These are phyloP conservation scores for Trichodelitschia bisporula DNA, from an alignment of 495 filamentous ascomycete species.

Conservation along the genomic window DNA sequence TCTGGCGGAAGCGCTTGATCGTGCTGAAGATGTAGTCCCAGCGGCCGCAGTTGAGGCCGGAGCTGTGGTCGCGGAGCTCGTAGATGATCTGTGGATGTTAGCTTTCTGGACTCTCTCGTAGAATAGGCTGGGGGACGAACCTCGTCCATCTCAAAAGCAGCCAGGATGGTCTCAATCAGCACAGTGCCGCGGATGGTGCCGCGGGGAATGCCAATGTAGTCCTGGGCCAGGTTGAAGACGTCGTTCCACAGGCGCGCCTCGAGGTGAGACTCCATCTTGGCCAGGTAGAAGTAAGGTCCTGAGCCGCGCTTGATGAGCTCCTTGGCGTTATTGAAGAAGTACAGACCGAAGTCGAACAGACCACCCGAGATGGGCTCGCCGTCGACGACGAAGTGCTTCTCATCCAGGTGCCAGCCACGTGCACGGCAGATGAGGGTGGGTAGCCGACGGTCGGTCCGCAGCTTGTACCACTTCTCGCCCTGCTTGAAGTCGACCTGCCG, in stretches of 20 bases:
- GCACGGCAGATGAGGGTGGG: constrained; percentile 34
- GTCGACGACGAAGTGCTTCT: constrained; percentile 94
- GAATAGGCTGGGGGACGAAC: constrained; percentile 8
- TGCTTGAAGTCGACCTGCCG: constrained; percentile 92
- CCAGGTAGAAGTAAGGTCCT: constrained; percentile 97
- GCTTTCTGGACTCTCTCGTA: neutral
- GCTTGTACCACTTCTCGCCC: constrained; percentile 87
- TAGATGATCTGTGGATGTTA: constrained; percentile 57
- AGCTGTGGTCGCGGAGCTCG: constrained; percentile 89
- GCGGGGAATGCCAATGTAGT: constrained; percentile 66
- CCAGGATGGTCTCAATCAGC: constrained; percentile 91
- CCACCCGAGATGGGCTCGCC: constrained; percentile 83
- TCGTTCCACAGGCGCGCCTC: constrained; percentile 98
- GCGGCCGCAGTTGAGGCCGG: constrained; percentile 90
- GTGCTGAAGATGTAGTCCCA: constrained; percentile 99
- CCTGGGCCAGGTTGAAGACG: constrained; percentile 90
- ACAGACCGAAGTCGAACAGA: constrained; percentile 95
- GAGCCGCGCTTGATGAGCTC: constrained; percentile 62
- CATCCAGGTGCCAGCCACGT: constrained; percentile 52
- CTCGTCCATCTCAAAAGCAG: constrained; percentile 99
- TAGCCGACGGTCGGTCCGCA: constrained; percentile 71
- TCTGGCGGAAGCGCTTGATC: constrained; percentile 98
- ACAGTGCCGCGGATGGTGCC: constrained; percentile 93
- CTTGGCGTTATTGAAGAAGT: constrained; percentile 97
- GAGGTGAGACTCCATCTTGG: constrained; percentile 97